These are phyloP conservation scores for Paraphoma chrysanthemicola DNA, from an alignment of 2,329 filamentous ascomycete genomes.

Conservation along the genomic window DNA sequence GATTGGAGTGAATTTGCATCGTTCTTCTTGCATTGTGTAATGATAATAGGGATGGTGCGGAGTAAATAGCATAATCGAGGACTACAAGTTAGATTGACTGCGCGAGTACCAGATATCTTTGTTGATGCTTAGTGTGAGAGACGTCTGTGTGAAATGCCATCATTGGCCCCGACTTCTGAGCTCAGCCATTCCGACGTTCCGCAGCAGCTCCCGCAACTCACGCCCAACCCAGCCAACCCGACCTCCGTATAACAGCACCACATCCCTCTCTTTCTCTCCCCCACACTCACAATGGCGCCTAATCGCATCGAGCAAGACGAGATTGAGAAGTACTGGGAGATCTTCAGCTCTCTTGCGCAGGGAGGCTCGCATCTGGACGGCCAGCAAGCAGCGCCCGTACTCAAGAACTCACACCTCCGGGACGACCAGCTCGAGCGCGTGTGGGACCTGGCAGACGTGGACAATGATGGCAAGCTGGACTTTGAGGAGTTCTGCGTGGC, in stretches of 20 bases:
- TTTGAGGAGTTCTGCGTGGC: constrained; percentile 99
- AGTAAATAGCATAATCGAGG: not conserved
- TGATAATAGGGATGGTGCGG: constrained; percentile 7
- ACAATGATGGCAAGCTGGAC: constrained; percentile 95
- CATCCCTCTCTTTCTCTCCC: not conserved
- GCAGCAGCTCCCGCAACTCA: not conserved
- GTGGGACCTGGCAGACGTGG: constrained; percentile 97
- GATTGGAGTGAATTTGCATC: constrained; percentile 1
- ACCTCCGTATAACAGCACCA: not conserved
- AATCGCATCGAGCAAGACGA: constrained; percentile 75
- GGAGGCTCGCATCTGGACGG: constrained; percentile 72
- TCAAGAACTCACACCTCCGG: constrained; percentile 75
- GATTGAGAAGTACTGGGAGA: constrained; percentile 81
- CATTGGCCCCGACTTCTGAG: constrained; percentile 2
- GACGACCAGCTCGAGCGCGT: constrained; percentile 92
- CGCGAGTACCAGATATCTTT: no score
- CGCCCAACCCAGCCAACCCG: not conserved
- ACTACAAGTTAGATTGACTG: not conserved
- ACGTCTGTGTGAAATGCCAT: not conserved
- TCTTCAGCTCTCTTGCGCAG: constrained; percentile 72
- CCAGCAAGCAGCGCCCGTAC: constrained; percentile 71
- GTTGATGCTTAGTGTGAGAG: no score
- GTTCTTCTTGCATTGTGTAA: constrained; percentile 5
- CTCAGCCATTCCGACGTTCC: constrained; percentile 22
- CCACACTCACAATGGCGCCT: constrained; percentile 40